Base-by-base conservation (phyloP, 2,329 filamentous ascomycete genomes). In the Amauroascus verrucosus region DNA sequence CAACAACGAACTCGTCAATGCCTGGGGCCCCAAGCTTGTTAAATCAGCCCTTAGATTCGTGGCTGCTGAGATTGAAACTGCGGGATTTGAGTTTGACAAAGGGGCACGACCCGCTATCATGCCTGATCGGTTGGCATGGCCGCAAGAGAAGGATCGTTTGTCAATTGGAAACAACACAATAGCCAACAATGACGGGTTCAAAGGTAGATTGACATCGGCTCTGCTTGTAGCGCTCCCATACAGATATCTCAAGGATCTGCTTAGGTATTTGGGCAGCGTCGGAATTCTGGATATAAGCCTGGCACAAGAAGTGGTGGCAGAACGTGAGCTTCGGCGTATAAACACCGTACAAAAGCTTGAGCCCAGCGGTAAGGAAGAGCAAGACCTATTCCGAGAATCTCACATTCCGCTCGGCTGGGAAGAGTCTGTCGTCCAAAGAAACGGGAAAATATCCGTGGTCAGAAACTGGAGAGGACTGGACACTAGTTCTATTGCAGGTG, bases 191-290 rank as follows among this genome's bases (percentile, higher is more conserved):
- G 18, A 18, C 18, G 22, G 6, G 47, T 4, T 24, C 1, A 56
- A 54, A 11, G 54, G 57, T 20, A 54, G 53, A 1, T 51, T 61
- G 6, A 41, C 59, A 7, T 68, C 67, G 0, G 62, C 60, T 1
- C 55, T 67, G 20, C 45, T 69, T 22, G 45, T 68, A 4, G 52
- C 60, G 6, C 54, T 69, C 6, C 64, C 65, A 1, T 67, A 60
- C 47, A 11, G 44, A n/a, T 44, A 59, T 1, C 56, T 69, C 11
- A 51, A 52, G 14, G 49, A 60, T 6, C 22, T 57, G 0, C 61
- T 68, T 9, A 53, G 33, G 3, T 49, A 57, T 1, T 59, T 67
- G 57, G 54, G 55, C 9, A 30, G 37, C 2, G 53, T 54, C 18
- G 40, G 56, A 3, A 40, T 56, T 2, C 38, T 67, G 30, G 60